Conservation (phyloP, 2,329 filamentous ascomycete species). For the Neurospora crassa region DNA sequence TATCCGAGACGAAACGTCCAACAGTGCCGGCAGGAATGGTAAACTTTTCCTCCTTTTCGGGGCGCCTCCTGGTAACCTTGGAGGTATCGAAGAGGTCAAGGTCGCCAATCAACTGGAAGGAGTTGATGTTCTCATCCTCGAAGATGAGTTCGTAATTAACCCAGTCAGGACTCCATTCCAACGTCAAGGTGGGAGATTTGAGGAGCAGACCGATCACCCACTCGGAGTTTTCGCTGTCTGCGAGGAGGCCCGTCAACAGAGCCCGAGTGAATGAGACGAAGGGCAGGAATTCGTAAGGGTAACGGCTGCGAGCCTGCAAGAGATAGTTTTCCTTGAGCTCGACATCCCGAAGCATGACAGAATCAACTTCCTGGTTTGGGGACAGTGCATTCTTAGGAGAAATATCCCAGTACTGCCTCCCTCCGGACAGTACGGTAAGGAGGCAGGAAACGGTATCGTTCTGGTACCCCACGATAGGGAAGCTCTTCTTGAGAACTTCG, state of each 20-base stretch:
- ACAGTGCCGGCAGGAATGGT: conserved; percentile 55
- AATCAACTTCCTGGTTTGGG: conserved; percentile 25
- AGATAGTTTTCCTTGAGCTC: conserved; percentile 51
- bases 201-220: conserved; percentile 55
- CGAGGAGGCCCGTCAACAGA: conserved; percentile 41
- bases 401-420: conserved; percentile 44
- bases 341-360: conserved; percentile 42
- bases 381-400: conserved; percentile 31
- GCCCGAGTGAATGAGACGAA: conserved; percentile 64
- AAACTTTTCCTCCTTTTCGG: conserved; percentile 40
- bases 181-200: conserved; percentile 64
- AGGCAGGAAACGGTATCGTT: conserved; percentile 59
- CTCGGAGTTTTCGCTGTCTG: conserved; percentile 27
- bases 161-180: conserved; percentile 63
- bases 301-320: conserved; percentile 62
- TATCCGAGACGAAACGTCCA: conserved; percentile 68
- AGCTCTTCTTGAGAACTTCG: conserved; percentile 59
- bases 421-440: conserved; percentile 52
- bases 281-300: conserved; percentile 76
- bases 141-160: conserved; percentile 66
- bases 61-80: conserved; percentile 33
- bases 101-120: conserved; percentile 56
- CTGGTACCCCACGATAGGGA: conserved; percentile 61
- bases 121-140: conserved; percentile 79
- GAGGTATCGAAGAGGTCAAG: conserved; percentile 52